phyloP scores from a whole-genome alignment of 164 flowering plant species.

The Piper betle region DNA sequence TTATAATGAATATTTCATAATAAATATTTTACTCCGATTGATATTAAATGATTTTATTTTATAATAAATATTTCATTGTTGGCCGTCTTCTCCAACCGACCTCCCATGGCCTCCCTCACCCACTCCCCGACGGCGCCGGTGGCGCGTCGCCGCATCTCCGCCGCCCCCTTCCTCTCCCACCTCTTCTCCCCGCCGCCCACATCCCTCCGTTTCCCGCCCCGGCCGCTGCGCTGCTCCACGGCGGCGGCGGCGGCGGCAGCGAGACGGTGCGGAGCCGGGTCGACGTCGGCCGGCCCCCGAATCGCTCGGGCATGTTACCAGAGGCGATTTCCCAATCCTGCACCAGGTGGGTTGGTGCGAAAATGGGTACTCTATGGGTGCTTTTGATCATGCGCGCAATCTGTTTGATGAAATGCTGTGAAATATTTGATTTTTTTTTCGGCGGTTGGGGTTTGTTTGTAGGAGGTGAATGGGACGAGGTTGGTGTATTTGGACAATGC shows the following conservation, averaged over 20 bases:
- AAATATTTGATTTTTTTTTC: neutral
- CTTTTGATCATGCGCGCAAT: neutral
- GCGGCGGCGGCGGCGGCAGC: neutral
- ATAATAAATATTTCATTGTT: too few species aligned
- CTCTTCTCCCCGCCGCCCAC: neutral
- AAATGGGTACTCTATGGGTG: neutral
- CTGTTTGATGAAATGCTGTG: neutral
- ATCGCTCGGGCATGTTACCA: slow-evolving; percentile 61
- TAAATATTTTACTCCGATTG: too few species aligned
- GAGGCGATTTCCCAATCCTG: slow-evolving; percentile 86
- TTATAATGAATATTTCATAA: too few species aligned
- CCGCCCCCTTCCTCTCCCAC: neutral
- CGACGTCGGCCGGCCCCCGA: slow-evolving; percentile 7
- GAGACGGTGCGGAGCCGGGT: neutral
- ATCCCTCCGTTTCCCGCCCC: neutral
- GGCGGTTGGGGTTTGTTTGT: slow-evolving; percentile 1
- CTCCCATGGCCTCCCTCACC: neutral
- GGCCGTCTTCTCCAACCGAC: neutral
- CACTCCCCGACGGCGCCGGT: neutral
- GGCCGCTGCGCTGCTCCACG: neutral
- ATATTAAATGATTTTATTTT: too few species aligned
- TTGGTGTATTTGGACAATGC: slow-evolving; percentile 93
- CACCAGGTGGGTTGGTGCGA: slow-evolving; percentile 42
- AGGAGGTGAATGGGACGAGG: slow-evolving; percentile 73
- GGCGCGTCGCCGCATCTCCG: neutral